phyloP scores from a whole-genome alignment of 148 eudicot species.

The Heliamphora exappendiculata region DNA sequence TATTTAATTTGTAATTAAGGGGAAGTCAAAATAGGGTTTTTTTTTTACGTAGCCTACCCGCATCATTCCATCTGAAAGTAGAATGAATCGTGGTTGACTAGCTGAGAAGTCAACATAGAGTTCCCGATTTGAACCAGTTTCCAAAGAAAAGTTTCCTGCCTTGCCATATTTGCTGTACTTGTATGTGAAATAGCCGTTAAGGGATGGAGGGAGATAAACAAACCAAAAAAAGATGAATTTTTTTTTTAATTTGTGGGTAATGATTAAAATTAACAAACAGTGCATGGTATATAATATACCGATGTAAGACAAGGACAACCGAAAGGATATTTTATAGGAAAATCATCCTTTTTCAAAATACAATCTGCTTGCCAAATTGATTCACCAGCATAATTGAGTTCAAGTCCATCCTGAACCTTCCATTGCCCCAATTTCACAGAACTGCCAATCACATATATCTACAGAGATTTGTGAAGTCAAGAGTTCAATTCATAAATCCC shows the following conservation, averaged over 20 bases:
- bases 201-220: slow-evolving; percentile 22
- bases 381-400: slow-evolving; percentile 75
- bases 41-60: slow-evolving; percentile 40
- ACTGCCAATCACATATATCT: slow-evolving; percentile 85
- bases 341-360: slow-evolving; percentile 57
- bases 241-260: not conserved
- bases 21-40: not conserved
- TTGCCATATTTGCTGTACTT: slow-evolving; percentile 66
- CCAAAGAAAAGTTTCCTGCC: slow-evolving; percentile 49
- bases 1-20: not conserved
- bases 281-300: not conserved
- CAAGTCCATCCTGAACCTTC: slow-evolving; percentile 66
- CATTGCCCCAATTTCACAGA: slow-evolving; percentile 69
- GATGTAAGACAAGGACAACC: slow-evolving; percentile 4
- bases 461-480: slow-evolving; percentile 15
- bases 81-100: slow-evolving; percentile 56
- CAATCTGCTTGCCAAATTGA: slow-evolving; percentile 79
- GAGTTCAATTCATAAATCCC: not conserved
- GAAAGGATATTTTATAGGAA: slow-evolving; percentile 90
- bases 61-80: slow-evolving; percentile 88
- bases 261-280: not conserved
- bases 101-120: slow-evolving; percentile 42
- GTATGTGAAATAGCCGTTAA: slow-evolving; percentile 57
- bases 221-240: not conserved
- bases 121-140: slow-evolving; percentile 71